Evolutionary conservation across 78 protist genomes (phyloP).

Genomic region (Capsaspora owczarzaki): DNA sequence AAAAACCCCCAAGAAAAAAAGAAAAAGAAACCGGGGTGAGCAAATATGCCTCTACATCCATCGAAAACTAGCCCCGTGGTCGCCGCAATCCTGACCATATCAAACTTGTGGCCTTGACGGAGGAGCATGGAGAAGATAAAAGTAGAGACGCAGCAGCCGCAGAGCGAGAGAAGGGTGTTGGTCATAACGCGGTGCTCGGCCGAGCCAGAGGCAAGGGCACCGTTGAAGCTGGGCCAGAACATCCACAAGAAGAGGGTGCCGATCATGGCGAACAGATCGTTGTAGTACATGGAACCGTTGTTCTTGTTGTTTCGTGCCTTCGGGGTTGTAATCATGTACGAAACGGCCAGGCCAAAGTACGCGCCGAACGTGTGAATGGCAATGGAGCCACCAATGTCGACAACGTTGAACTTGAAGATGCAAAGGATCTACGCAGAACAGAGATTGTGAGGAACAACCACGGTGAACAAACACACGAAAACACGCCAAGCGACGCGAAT

Average conservation of each 20-base stretch:
- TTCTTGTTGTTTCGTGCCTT: not conserved
- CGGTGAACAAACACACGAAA: too few species aligned
- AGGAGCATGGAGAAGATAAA: constrained; percentile 24
- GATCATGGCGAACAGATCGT: constrained; percentile 81
- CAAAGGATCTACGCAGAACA: too few species aligned
- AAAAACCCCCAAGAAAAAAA: not conserved
- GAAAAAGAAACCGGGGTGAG: not conserved
- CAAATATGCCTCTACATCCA: not conserved
- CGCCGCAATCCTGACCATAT: constrained; percentile 68
- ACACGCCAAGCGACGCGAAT: too few species aligned
- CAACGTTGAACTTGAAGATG: constrained; percentile 9
- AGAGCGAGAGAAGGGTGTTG: constrained; percentile 40
- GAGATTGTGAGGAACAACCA: too few species aligned
- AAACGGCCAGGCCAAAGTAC: constrained; percentile 73
- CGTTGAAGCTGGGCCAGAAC: constrained; percentile 92
- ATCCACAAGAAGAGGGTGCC: constrained; percentile 78
- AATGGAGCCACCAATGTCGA: constrained; percentile 90
- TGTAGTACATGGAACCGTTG: constrained; percentile 22
- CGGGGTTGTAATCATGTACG: constrained; percentile 20
- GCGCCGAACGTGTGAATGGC: constrained; percentile 86
- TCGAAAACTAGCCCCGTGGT: too few species aligned
- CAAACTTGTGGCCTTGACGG: constrained; percentile 31
- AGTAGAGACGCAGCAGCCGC: constrained; percentile 29
- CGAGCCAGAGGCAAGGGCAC: constrained; percentile 53
- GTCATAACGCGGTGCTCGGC: constrained; percentile 19